These are phyloP conservation scores for Microthyrium microscopicum DNA, from an alignment of 2,329 filamentous ascomycete genomes.

Conservation along the genomic window DNA sequence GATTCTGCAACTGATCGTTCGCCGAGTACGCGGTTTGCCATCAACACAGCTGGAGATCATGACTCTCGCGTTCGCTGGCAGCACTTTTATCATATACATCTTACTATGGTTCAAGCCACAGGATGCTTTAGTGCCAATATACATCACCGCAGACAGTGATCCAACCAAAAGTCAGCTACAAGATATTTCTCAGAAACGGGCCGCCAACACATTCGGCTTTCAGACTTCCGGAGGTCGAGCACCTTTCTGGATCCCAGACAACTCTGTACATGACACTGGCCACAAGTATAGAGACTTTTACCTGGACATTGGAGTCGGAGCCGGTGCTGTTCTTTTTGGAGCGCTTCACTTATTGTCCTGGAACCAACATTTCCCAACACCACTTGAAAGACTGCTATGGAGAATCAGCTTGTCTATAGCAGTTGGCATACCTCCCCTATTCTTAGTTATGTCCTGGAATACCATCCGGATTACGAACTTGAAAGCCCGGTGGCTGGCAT, in stretches of 20 bases:
- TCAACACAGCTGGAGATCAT: neutral
- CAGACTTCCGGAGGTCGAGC: neutral
- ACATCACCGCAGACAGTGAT: neutral
- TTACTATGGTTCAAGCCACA: neutral
- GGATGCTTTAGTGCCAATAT: neutral
- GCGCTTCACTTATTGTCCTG: neutral
- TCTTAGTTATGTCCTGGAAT: neutral
- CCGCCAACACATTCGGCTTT: neutral
- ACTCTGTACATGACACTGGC: neutral
- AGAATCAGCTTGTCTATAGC: neutral
- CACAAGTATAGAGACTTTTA: neutral
- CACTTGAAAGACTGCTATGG: neutral
- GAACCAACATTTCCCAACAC: neutral
- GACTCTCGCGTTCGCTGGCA: neutral
- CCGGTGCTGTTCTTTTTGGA: neutral
- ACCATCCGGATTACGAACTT: neutral
- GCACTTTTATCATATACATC: neutral
- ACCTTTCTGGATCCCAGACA: neutral
- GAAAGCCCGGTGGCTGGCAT: neutral
- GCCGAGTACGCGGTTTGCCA: neutral
- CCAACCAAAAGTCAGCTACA: neutral
- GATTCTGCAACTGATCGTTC: neutral
- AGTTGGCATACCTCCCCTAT: neutral
- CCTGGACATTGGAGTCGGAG: too few species aligned
- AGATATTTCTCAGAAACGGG: neutral